Conservation (phyloP, 2,329 filamentous ascomycete species). For the Calonectria hongkongensis region DNA sequence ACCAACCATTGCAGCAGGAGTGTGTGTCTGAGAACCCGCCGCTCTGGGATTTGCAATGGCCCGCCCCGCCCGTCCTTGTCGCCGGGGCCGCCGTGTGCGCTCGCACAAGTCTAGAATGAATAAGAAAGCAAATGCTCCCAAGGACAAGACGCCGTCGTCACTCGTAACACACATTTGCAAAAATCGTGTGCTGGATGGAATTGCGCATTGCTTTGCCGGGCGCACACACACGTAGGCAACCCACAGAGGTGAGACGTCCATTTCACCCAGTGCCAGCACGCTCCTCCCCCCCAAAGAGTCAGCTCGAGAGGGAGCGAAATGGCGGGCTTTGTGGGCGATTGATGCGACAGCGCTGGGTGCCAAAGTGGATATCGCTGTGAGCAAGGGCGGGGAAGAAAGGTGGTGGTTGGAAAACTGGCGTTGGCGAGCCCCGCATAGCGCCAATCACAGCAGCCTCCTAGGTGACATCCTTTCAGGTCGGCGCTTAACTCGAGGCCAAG, state of each 20-base stretch:
- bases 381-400: slow-evolving; percentile 28
- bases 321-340: slow-evolving; percentile 18
- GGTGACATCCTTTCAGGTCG: slow-evolving; percentile 45
- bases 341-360: slow-evolving; percentile 7
- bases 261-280: slow-evolving; percentile 22
- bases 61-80: slow-evolving; percentile 7
- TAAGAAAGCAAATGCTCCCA: background rate
- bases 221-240: slow-evolving; percentile 5
- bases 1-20: slow-evolving; percentile 19
- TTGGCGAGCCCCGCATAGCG: slow-evolving; percentile 23
- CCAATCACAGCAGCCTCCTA: slow-evolving; percentile 50
- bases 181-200: background rate
- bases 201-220: slow-evolving; percentile 18
- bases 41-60: slow-evolving; percentile 30
- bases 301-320: slow-evolving; percentile 9
- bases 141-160: background rate
- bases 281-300: slow-evolving; percentile 5
- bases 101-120: background rate
- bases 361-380: slow-evolving; percentile 5
- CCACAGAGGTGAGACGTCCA: slow-evolving; percentile 15
- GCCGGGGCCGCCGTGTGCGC: slow-evolving; percentile 4
- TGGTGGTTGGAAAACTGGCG: slow-evolving; percentile 34
- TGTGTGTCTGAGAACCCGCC: slow-evolving; percentile 19
- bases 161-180: background rate
- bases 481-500: slow-evolving; percentile 62